A percentile compares a stretch with the other conserved stretches of the same genome.
These are phyloP conservation scores for Yarrowia yakushimensis DNA, from an alignment of 805 yeast genomes.

Conservation along the genomic window DNA sequence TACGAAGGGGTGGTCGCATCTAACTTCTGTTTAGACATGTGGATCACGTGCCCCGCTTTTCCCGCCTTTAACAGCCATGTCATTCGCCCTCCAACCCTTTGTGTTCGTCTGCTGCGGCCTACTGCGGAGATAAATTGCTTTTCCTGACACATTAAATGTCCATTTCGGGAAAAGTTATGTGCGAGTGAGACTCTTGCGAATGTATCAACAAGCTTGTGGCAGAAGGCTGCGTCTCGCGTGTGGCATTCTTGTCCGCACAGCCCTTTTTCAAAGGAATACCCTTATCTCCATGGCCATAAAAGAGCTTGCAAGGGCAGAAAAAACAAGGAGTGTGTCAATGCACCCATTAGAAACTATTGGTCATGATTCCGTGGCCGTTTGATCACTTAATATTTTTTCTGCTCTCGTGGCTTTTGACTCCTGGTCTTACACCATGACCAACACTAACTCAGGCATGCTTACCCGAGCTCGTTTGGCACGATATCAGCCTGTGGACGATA, in stretches of 20 bases:
- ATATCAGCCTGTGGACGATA: slow-evolving; percentile 17
- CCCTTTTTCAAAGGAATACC: not conserved
- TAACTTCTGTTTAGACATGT: too few relatives aligned
- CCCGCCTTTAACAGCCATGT: not conserved
- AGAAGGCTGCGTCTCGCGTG: too few relatives aligned
- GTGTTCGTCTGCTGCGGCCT: not conserved
- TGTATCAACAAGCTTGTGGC: too few relatives aligned
- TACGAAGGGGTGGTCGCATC: too few relatives aligned
- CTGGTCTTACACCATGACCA: not conserved
- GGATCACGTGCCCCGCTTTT: too few relatives aligned
- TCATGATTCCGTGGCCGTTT: not conserved
- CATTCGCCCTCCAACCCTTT: not conserved
- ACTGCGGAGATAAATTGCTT: not conserved
- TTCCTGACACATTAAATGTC: not conserved
- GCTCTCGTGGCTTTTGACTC: not conserved
- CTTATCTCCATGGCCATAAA: not conserved
- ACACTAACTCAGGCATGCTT: slow-evolving; percentile 30
- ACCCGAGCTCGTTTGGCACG: slow-evolving; percentile 31
- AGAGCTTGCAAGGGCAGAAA: not conserved
- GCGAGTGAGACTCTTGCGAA: not conserved
- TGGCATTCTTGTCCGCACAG: not conserved
- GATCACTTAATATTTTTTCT: not conserved
- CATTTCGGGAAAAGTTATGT: not conserved
- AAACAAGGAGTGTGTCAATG: too few relatives aligned
- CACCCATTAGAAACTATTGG: not conserved